Evolutionary conservation across 768 basidiomycete genomes (phyloP), one percentile per base, ranked within the genome.

Genomic region (Auriscalpium orientale): DNA sequence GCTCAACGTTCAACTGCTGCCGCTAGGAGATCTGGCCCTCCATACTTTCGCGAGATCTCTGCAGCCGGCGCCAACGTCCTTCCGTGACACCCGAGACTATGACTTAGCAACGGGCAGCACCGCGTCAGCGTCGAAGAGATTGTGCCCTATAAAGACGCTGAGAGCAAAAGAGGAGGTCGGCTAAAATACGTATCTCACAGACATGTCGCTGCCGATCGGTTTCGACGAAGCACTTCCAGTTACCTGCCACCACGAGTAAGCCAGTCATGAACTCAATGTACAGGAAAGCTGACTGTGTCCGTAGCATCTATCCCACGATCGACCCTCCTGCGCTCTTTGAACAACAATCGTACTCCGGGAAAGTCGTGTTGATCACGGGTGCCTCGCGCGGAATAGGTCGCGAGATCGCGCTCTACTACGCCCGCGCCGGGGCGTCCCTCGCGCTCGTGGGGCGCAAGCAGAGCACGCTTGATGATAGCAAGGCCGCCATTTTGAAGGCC

Each of bases 311-410:
- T 33, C 51, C 51, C 13, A 22, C 40, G 11, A 43, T 53, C 21
- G 38, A 35, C 1, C 51, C 43, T 7, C n/a, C 40, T 8, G n/a
- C n/a, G 1, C 51, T 43, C 43, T 53, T 44, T 40, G 40, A 35
- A 20, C 8, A 43, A 8, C 51, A 53, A 44, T 56, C 59, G 16
- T 58, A 48, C 47, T 45, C 51, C 34, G 56, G 51, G 13, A 59
- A 62, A 47, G 61, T 64, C 44, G 61, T 60, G n/a, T 50, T 62
- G 46, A 44, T 62, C 21, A 62, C 63, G 15, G 63, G 61, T 15
- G 56, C 53, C 8, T 60, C 55, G 5, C 36, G 44, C 11, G 58
- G 62, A 10, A 59, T 64, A 18, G 61, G 62, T 18, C 33, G 46
- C 18, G 61, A 53, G 21, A 56, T 46, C 12, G 57, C 61, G 12